These are phyloP conservation scores for Neurospora sp. DNA, from an alignment of 495 filamentous ascomycete genomes.

Conservation along the genomic window DNA sequence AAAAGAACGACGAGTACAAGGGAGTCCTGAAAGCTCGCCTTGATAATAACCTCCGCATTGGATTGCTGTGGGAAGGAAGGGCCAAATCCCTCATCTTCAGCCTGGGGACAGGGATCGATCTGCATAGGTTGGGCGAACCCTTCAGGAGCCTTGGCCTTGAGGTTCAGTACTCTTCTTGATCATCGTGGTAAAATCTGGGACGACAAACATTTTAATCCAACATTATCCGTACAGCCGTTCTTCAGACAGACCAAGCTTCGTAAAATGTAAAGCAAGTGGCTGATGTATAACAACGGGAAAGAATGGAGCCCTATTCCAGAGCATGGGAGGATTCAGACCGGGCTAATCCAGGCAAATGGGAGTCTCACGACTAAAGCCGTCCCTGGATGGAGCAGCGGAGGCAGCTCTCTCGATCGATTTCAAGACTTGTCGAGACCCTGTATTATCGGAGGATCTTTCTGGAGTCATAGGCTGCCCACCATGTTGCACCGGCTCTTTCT, in stretches of 20 bases:
- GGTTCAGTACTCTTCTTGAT: slow-evolving; percentile 83
- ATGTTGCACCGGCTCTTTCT: not conserved
- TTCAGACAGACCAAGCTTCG: not conserved
- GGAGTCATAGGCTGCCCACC: not conserved
- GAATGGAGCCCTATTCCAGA: too few species aligned
- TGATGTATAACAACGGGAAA: too few species aligned
- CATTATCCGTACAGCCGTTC: not conserved
- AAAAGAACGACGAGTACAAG: slow-evolving; percentile 50
- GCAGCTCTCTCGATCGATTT: not conserved
- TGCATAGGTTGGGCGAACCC: slow-evolving; percentile 58
- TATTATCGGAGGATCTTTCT: not conserved
- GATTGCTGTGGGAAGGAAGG: slow-evolving; percentile 86
- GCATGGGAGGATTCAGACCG: not conserved
- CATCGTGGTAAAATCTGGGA: not conserved
- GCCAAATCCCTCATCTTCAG: slow-evolving; percentile 90
- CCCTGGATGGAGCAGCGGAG: not conserved
- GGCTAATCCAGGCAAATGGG: not conserved
- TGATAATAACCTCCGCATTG: slow-evolving; percentile 74
- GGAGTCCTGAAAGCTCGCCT: slow-evolving; percentile 87
- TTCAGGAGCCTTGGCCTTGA: slow-evolving; percentile 75
- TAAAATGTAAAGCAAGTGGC: not conserved
- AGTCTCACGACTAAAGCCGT: not conserved
- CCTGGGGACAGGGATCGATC: slow-evolving; percentile 69
- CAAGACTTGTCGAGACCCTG: not conserved
- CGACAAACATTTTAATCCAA: not conserved